phyloP scores from a whole-genome alignment of 2,329 filamentous ascomycete species.

The Blastomyces parvus region DNA sequence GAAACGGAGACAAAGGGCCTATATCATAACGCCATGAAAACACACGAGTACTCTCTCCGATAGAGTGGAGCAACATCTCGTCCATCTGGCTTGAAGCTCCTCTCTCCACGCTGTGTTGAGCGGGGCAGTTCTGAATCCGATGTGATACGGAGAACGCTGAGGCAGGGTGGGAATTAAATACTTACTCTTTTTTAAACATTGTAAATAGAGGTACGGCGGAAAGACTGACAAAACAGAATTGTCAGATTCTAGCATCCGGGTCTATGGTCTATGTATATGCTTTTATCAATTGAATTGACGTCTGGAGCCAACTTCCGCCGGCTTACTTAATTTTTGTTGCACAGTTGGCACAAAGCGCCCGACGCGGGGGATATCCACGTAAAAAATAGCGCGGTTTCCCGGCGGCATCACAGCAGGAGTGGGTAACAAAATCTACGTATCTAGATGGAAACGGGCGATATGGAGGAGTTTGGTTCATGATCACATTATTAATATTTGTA shows the following conservation, averaged over 20 bases:
- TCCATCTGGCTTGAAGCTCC: slow-evolving; percentile 3
- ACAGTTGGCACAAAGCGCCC: slow-evolving; percentile 1
- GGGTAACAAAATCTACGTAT: not conserved
- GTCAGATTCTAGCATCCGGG: not conserved
- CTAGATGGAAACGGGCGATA: not conserved
- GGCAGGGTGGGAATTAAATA: slow-evolving; percentile 18
- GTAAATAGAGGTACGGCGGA: slow-evolving; percentile 21
- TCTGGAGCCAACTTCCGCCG: not conserved
- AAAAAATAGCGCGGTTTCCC: no score
- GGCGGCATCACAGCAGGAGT: no score
- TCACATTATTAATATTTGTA: slow-evolving; percentile 1
- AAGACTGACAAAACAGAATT: not conserved
- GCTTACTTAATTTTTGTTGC: slow-evolving; percentile 1
- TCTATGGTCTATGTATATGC: not conserved
- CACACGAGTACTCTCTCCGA: not conserved
- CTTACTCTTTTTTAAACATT: slow-evolving; percentile 94
- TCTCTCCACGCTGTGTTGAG: not conserved
- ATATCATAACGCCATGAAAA: not conserved
- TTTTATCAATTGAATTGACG: not conserved
- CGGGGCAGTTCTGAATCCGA: not conserved
- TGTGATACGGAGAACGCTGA: slow-evolving; percentile 8
- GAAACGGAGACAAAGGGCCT: not conserved
- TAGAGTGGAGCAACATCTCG: not conserved
- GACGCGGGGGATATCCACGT: not conserved
- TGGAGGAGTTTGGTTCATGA: not conserved